Base-by-base conservation (phyloP, 257 asterid genomes). In the Solanum medicagineum region DNA sequence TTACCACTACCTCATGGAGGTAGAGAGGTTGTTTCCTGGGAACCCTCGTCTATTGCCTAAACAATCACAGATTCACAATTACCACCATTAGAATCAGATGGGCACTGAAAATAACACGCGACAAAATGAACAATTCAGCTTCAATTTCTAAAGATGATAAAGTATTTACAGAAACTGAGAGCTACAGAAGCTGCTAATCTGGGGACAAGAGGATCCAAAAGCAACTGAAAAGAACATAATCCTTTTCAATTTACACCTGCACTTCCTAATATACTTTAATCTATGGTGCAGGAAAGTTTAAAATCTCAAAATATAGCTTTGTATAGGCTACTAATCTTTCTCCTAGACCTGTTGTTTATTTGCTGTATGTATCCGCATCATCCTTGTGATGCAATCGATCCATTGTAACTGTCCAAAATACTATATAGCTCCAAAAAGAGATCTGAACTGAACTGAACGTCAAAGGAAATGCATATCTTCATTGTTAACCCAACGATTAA, bases 401-500 rank as follows among this genome's bases (percentile, higher is more conserved):
- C 55, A 83, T 86, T 86, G 60, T 68, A 54, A 81, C 87, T 36
- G 86, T 88, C 45, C 56, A 42, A 68, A 62, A 75, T 29, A 40
- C 55, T 59, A 83, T 71, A 65, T 70, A 88, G 62, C 44, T 57
- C 54, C 54, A 70, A 70, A 70, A 70, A 70, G 53, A 42, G 53
- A 79, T 26, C 81, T 16, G 11, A 40, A 74, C 60, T 19, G 1
- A 20, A 73, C 80, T 19, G 66, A 56, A 65, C 84, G 54, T 93
- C 91, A 92, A 84, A 89, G 93, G 81, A 92, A 92, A 59, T 90
- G 89, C 88, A 88, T 56, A 74, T 89, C 87, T 49, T 92, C 97
- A 32, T 90, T 57, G 17, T 24, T 85, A 80, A 96, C 97, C 98
- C 98, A 96, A 7, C 89, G 87, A 81, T 87, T 88, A 79, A 96